A percentile compares a stretch with the other conserved stretches of the same genome.
Evolutionary conservation across 768 basidiomycete species (phyloP).

Genomic region (Lactarius quietus): DNA sequence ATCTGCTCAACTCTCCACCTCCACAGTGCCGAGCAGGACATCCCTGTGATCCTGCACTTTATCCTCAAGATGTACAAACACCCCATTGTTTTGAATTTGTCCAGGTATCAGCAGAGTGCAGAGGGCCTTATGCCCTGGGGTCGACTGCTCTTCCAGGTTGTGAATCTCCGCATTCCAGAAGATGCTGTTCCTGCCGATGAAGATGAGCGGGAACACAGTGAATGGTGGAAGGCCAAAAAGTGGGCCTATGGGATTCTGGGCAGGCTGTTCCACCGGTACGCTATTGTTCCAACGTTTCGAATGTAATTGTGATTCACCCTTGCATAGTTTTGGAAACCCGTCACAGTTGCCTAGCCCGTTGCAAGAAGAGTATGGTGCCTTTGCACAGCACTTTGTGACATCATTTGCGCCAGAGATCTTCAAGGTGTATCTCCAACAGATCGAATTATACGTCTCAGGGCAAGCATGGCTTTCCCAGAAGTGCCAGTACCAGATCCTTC

Average conservation of each 20-base stretch:
- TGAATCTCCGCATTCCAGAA: conserved; percentile 66
- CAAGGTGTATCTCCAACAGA: conserved; percentile 67
- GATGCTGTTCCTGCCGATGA: conserved; percentile 65
- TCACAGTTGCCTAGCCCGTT: conserved; percentile 76
- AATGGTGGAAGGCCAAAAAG: conserved; percentile 94
- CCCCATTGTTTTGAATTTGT: conserved; percentile 71
- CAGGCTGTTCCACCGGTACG: conserved; percentile 69
- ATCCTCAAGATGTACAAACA: conserved; percentile 87
- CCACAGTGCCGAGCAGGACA: conserved; percentile 59
- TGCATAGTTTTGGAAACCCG: conserved; percentile 73
- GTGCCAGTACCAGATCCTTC: conserved; percentile 78
- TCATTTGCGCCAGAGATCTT: conserved; percentile 85
- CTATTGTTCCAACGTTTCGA: neutral
- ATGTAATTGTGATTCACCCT: neutral
- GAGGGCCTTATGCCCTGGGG: conserved; percentile 88
- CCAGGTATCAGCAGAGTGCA: conserved; percentile 65
- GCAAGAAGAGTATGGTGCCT: conserved; percentile 63
- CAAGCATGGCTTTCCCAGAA: conserved; percentile 80
- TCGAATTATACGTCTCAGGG: conserved; percentile 69
- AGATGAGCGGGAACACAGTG: conserved; percentile 70
- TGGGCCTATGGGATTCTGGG: conserved; percentile 87
- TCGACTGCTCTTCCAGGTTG: conserved; percentile 72
- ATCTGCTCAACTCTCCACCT: conserved; percentile 63
- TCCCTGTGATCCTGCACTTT: conserved; percentile 79
- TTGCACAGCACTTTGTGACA: conserved; percentile 74